Conservation (phyloP, 2,329 filamentous ascomycete genomes). For the Penicillium sp. region DNA sequence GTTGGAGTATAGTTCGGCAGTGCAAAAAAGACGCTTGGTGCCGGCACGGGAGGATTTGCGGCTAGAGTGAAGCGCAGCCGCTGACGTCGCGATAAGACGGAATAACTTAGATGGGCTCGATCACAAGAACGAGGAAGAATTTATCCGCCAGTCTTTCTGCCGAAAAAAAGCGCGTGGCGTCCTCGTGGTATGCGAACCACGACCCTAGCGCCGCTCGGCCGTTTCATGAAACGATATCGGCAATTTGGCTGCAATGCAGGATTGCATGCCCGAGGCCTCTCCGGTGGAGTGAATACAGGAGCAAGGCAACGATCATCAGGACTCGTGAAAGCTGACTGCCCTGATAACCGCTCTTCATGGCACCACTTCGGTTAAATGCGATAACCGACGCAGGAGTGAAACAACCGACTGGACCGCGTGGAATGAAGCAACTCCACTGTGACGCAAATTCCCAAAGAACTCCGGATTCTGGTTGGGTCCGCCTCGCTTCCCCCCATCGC, state of each 20-base stretch:
- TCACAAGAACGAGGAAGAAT: not conserved
- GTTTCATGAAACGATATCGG: not conserved
- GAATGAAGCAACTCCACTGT: not conserved
- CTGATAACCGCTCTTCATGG: not conserved
- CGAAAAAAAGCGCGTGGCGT: not conserved
- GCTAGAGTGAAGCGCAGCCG: not conserved
- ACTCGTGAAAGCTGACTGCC: not conserved
- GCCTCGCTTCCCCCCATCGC: not conserved
- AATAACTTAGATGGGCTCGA: not conserved
- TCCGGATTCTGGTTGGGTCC: not conserved
- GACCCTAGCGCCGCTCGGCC: not conserved
- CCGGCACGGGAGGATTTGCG: not conserved
- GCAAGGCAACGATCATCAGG: not conserved
- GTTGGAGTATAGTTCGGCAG: not conserved
- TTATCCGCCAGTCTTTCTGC: not conserved
- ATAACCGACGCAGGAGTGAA: not conserved
- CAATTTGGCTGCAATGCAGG: not conserved
- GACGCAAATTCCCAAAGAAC: not conserved
- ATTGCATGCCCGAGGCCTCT: not conserved
- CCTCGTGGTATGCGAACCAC: not conserved
- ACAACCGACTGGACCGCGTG: not conserved
- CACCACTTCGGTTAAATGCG: conserved; percentile 1
- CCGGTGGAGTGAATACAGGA: not conserved
- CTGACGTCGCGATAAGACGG: not conserved
- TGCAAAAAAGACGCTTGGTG: not conserved